Conservation (phyloP, 108 stramenopile genomes). For the Cyclostephanos tholiformis region DNA sequence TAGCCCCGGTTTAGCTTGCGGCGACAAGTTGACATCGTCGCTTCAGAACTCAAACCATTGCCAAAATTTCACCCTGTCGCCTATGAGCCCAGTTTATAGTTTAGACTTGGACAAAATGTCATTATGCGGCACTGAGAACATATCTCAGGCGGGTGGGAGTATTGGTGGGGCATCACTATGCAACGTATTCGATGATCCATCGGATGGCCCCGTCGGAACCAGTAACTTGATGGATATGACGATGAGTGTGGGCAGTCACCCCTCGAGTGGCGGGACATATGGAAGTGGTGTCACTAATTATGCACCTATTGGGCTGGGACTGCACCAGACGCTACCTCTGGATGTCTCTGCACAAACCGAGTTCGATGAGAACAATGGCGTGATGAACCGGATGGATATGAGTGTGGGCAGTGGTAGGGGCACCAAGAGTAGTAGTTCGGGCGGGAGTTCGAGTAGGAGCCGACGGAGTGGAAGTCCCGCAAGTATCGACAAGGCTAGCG, state of each 20-base stretch:
- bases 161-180: slow-evolving; percentile 55
- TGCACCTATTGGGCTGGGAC: slow-evolving; percentile 5
- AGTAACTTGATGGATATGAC: slow-evolving; percentile 39
- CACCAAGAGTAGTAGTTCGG: not conserved
- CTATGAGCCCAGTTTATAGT: slow-evolving; percentile 18
- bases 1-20: not conserved
- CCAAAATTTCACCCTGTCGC: not conserved
- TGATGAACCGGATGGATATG: slow-evolving; percentile 15
- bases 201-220: slow-evolving; percentile 11
- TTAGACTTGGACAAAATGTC: slow-evolving; percentile 47
- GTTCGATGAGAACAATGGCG: slow-evolving; percentile 24
- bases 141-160: slow-evolving; percentile 34
- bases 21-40: not conserved
- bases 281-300: slow-evolving; percentile 1
- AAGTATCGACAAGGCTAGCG: slow-evolving; percentile 10
- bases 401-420: slow-evolving; percentile 5
- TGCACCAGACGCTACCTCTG: slow-evolving; percentile 2
- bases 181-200: slow-evolving; percentile 59
- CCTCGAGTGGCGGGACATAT: slow-evolving; percentile 14
- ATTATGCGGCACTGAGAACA: slow-evolving; percentile 42
- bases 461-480: slow-evolving; percentile 17
- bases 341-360: not conserved
- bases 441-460: slow-evolving; percentile 3
- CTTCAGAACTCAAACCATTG: not conserved
- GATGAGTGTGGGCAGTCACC: slow-evolving; percentile 28